Evolutionary conservation across 1,139 yeast species (phyloP), one percentile per base, ranked within the genome.

Genomic region (Arxiozyma slooffiae): DNA sequence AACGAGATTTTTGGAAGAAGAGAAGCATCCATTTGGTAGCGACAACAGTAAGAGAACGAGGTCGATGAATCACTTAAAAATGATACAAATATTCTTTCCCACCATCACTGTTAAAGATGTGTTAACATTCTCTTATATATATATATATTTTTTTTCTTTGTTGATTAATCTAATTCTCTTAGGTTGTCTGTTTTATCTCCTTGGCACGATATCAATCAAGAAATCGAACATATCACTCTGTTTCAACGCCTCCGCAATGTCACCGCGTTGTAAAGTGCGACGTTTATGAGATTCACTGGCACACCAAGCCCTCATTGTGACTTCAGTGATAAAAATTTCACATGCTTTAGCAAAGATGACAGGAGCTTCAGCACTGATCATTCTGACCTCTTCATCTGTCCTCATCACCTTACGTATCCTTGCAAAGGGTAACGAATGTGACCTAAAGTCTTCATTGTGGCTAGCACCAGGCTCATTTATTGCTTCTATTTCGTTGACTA

Each of bases 361-460:
- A 1, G 98, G 98, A 0, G 97, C 97, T 70, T 92, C 98, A 1
- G 98, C 97, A 58, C 94, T 82, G 53, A 92, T 92, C 98, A 92
- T 92, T 57, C 90, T 79, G 48, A 92, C 97, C 58, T 90, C 97
- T 64, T 89, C 96, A 66, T 92, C 98, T 0, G 97, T 90, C 68
- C 92, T 92, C 97, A 92, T 92, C 48, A 92, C 97, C 53, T 72
- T 72, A 62, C 92, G 90, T 60, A 92, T 92, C 59, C 98, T 76
- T 2, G 98, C 97, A 50, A 92, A 73, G 17, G 98, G 98, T 55
- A 92, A 73, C 57, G 90, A 96, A 67, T 94, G 97, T 58, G 87
- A 85, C 67, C 88, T 89, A 71, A 92, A 92, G 67, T 89, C 96
- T 65, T 66, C 67, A 36, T 59, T 55, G 46, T 57, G 56, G 36